Evolutionary conservation across 2,329 filamentous ascomycete genomes (phyloP), one percentile per base, ranked within the genome.

Genomic region (Epicoccum nigrum): DNA sequence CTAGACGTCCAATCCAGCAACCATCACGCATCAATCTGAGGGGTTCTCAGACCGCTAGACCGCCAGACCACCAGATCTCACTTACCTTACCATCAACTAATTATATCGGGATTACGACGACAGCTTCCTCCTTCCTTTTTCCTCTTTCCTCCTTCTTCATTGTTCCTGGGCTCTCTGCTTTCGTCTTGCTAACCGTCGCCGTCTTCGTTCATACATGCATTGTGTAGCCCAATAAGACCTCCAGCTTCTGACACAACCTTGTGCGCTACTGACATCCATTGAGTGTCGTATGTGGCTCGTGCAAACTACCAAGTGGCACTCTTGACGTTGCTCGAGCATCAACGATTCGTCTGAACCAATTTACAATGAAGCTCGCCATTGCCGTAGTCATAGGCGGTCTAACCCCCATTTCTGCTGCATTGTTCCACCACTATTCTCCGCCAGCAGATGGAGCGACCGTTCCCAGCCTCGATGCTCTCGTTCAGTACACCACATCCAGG

Each of bases 401-500:
- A 16, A 30, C 56, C 8, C 47, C 41, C 20, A 8, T 42, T 1
- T 51, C 42, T 6, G 11, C 23, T 2, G 46, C 45, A 7, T 33
- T 45, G 13, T 49, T 59, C 19, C 52, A 58, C 11, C 43, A 59
- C 13, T 49, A 64, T 28, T 63, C 64, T 25, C 54, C 54, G 1
- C 21, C 51, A 37, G 58, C 57, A 44, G 52, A 54, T 17, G 53
- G 54, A 45, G 53, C 37, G 17, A 46, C 51, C 19, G 56, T 53
- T 2, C 46, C 59, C 45, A 55, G 63, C 11, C 43, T 66, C 21
- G 56, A 63, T 35, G 45, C 55, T 1, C 32, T 66, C 1, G 63
- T 66, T n/a, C 60, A 60, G 25, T 35, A 65, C 23, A 63, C 55
- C 12, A 54, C 57, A 4, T 59, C 63, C 12, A 55, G 63, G 34